These are phyloP conservation scores for Colletotrichum sp. DNA, from an alignment of 2,329 filamentous ascomycete genomes.

Conservation along the genomic window DNA sequence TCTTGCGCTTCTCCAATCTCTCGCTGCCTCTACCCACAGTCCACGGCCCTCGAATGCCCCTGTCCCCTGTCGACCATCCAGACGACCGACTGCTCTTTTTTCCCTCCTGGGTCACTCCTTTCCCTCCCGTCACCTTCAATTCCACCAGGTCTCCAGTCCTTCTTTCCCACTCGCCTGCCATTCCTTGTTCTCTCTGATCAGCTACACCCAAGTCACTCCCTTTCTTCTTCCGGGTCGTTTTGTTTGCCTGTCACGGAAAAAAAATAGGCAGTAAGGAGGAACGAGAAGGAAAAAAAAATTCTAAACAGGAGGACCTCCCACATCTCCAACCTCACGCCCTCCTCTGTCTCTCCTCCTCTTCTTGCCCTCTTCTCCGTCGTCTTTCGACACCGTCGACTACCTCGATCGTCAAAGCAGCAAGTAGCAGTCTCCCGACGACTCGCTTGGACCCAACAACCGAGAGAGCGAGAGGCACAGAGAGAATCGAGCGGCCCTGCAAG, in stretches of 20 bases:
- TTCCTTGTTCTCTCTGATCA: conserved; percentile 7
- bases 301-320: background rate
- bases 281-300: background rate
- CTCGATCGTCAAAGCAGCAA: background rate
- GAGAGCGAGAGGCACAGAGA: background rate
- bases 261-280: background rate
- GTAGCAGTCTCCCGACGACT: background rate
- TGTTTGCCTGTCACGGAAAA: conserved; percentile 4
- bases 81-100: conserved; percentile 9
- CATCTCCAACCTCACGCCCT: background rate
- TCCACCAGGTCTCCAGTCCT: conserved; percentile 3
- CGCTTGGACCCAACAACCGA: background rate
- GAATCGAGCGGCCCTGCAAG: background rate
- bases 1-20: conserved; percentile 5
- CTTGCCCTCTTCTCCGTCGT: background rate
- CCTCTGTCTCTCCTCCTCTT: background rate
- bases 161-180: background rate
- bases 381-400: background rate
- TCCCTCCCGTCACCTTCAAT: conserved; percentile 12
- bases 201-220: conserved; percentile 7
- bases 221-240: background rate
- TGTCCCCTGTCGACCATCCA: background rate
- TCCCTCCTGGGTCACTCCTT: conserved; percentile 18
- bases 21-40: background rate
- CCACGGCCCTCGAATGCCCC: background rate